Evolutionary conservation across 106 monocot genomes (phyloP).

Genomic region (Acorus gramineus): DNA sequence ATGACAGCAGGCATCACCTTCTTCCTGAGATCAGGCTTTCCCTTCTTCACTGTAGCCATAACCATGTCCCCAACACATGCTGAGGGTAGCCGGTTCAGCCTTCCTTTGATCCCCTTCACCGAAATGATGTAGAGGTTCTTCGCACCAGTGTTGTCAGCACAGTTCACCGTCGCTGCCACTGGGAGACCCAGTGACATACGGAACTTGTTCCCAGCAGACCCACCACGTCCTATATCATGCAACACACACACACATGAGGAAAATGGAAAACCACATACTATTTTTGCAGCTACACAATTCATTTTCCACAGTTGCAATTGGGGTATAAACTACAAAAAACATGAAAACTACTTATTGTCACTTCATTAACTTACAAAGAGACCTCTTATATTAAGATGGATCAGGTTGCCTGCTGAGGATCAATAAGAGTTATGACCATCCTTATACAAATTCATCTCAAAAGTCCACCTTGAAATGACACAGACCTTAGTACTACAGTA

Average conservation of each 20-base stretch:
- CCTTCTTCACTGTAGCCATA: slow-evolving; percentile 69
- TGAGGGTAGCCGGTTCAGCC: slow-evolving; percentile 40
- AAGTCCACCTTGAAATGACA: too few relatives aligned
- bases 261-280: too few relatives aligned
- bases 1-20: slow-evolving; percentile 68
- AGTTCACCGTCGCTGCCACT: slow-evolving; percentile 56
- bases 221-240: slow-evolving; percentile 24
- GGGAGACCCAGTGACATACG: slow-evolving; percentile 65
- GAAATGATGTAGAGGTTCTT: slow-evolving; percentile 62
- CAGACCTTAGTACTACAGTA: too few relatives aligned
- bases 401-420: too few relatives aligned
- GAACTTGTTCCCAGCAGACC: slow-evolving; percentile 35
- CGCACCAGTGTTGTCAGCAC: slow-evolving; percentile 44
- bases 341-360: too few relatives aligned
- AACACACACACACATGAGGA: not conserved
- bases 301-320: too few relatives aligned
- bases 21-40: slow-evolving; percentile 55
- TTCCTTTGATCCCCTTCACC: slow-evolving; percentile 52
- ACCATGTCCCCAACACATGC: slow-evolving; percentile 62
- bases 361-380: too few relatives aligned
- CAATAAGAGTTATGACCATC: too few relatives aligned
- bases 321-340: too few relatives aligned
- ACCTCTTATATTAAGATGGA: too few relatives aligned
- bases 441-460: too few relatives aligned
- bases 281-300: too few relatives aligned